Evolutionary conservation across 2,329 filamentous ascomycete species (phyloP).

Genomic region (Colletotrichum costaricense): DNA sequence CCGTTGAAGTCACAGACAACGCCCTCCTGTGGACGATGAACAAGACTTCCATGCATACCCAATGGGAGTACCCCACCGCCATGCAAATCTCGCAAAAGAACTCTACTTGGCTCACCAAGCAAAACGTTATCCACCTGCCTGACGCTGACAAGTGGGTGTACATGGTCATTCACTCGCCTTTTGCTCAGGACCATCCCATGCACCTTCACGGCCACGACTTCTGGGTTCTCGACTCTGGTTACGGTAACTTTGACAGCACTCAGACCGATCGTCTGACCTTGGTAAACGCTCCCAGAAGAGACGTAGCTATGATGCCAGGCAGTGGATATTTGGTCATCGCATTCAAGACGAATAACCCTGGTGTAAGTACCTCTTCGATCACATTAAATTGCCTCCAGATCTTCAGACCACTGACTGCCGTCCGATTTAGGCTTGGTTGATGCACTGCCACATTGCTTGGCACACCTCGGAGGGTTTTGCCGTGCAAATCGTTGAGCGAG

Average conservation of each 20-base stretch:
- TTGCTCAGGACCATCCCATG: slow-evolving; percentile 46
- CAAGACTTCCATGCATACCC: slow-evolving; percentile 44
- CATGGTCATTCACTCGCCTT: slow-evolving; percentile 41
- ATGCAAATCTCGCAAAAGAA: slow-evolving; percentile 37
- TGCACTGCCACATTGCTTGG: slow-evolving; percentile 63
- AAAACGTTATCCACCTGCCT: slow-evolving; percentile 44
- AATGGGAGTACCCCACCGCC: slow-evolving; percentile 46
- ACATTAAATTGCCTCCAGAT: too few species aligned
- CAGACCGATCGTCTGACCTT: slow-evolving; percentile 25
- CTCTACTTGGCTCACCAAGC: slow-evolving; percentile 37
- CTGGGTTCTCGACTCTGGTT: slow-evolving; percentile 38
- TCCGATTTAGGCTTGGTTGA: slow-evolving; percentile 49
- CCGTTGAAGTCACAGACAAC: slow-evolving; percentile 40
- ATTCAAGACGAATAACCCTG: slow-evolving; percentile 61
- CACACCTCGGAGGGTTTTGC: slow-evolving; percentile 47
- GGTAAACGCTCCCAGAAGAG: slow-evolving; percentile 62
- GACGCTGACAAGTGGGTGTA: slow-evolving; percentile 44
- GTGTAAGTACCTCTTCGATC: slow-evolving; percentile 35
- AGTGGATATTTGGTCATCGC: slow-evolving; percentile 60
- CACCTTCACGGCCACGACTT: slow-evolving; percentile 52
- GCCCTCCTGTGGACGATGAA: slow-evolving; percentile 56
- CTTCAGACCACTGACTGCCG: too few species aligned
- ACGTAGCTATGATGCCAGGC: slow-evolving; percentile 59
- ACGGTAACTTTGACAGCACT: slow-evolving; percentile 28
- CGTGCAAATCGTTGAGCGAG: slow-evolving; percentile 40